A percentile compares a stretch with the other conserved stretches of the same genome.
These are phyloP conservation scores for Hypomontagnella submonticulosa DNA, from an alignment of 495 filamentous ascomycete species.

Conservation along the genomic window DNA sequence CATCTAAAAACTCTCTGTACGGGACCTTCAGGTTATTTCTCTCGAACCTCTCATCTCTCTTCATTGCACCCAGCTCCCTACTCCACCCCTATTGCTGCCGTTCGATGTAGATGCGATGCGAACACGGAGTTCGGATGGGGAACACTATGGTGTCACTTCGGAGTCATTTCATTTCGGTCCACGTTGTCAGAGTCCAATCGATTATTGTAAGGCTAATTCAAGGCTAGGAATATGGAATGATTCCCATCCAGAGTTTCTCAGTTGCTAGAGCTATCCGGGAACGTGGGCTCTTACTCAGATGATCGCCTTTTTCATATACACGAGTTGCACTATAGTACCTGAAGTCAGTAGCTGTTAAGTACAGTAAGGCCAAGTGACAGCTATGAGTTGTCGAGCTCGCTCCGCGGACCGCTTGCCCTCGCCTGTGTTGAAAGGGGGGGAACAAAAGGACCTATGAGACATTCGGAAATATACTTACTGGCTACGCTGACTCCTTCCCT, in stretches of 20 bases:
- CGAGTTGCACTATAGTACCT: conserved; percentile 29
- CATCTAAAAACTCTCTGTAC: conserved; percentile 12
- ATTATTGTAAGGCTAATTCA: conserved; percentile 40
- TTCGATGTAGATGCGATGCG: conserved; percentile 32
- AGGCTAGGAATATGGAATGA: conserved; percentile 15
- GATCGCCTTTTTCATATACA: conserved; percentile 46
- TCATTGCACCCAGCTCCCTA: conserved; percentile 27
- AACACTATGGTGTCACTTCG: conserved; percentile 25
- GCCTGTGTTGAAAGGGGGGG: conserved; percentile 15
- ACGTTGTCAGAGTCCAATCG: conserved; percentile 27
- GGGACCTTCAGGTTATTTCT: conserved; percentile 20
- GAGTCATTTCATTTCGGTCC: conserved; percentile 27
- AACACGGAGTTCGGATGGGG: conserved; percentile 29
- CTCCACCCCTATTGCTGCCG: conserved; percentile 37
- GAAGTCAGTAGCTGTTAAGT: conserved; percentile 17
- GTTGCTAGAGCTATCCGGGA: neutral
- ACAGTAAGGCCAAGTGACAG: conserved; percentile 2
- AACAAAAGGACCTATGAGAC: conserved; percentile 8
- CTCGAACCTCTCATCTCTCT: conserved; percentile 24
- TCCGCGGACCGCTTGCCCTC: neutral
- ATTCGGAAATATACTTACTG: conserved; percentile 27
- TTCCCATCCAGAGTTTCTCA: conserved; percentile 8
- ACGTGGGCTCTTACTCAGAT: conserved; percentile 13
- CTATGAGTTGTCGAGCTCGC: conserved; percentile 14
- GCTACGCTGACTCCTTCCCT: conserved; percentile 19